Evolutionary conservation across 1,284 basidiomycete genomes (phyloP).

Genomic region (Schizophyllum commune): DNA sequence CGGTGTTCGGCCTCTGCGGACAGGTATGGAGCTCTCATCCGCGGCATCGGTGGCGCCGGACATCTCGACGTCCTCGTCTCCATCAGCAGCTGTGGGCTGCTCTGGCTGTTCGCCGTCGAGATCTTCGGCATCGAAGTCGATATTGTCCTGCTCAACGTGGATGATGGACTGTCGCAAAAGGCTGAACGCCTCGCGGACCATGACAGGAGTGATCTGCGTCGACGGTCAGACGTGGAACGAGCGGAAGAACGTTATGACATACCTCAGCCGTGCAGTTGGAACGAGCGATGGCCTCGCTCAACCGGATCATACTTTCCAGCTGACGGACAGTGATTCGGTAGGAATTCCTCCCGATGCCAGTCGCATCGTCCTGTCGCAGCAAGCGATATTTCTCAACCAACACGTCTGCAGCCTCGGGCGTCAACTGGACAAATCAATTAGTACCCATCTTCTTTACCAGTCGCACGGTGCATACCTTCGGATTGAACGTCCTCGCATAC

Average conservation of each 20-base stretch:
- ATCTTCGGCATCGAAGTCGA: slow-evolving; percentile 95
- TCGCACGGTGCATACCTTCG: slow-evolving; percentile 78
- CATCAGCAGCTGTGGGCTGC: slow-evolving; percentile 32
- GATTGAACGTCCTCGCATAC: slow-evolving; percentile 94
- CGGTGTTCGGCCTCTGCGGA: slow-evolving; percentile 23
- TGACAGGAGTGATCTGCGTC: slow-evolving; percentile 77
- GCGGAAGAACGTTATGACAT: slow-evolving; percentile 11
- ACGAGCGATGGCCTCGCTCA: slow-evolving; percentile 94
- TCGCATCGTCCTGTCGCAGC: slow-evolving; percentile 87
- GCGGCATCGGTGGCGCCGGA: slow-evolving; percentile 47
- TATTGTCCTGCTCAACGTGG: slow-evolving; percentile 98
- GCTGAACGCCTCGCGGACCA: slow-evolving; percentile 93
- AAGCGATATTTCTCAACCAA: slow-evolving; percentile 95
- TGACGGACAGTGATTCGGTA: slow-evolving; percentile 97
- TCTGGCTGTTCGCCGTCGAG: slow-evolving; percentile 25
- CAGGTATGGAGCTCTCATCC: slow-evolving; percentile 48
- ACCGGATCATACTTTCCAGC: slow-evolving; percentile 93
- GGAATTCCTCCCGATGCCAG: slow-evolving; percentile 83
- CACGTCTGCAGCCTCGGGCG: slow-evolving; percentile 86
- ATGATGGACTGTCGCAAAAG: slow-evolving; percentile 96
- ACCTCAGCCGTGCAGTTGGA: slow-evolving; percentile 92
- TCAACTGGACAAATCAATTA: slow-evolving; percentile 49
- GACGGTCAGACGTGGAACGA: neutral
- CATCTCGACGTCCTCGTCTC: slow-evolving; percentile 58
- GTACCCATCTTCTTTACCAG: too few species aligned